phyloP scores from a whole-genome alignment of 2,329 filamentous ascomycete genomes.

The Aureobasidium pullulans region DNA sequence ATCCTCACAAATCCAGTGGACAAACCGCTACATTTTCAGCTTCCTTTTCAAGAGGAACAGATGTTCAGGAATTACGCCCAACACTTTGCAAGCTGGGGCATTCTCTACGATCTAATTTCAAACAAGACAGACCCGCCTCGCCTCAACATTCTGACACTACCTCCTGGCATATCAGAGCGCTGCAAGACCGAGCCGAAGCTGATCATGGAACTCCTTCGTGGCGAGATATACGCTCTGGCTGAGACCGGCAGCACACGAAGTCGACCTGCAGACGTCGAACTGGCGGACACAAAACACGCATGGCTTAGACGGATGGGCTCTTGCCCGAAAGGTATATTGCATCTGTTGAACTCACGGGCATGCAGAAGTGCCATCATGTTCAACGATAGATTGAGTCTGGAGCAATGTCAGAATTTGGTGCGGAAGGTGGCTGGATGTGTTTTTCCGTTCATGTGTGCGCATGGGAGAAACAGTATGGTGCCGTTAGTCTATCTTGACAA shows the following conservation, averaged over 20 bases:
- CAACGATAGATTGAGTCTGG: conserved; percentile 57
- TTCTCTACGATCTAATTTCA: conserved; percentile 52
- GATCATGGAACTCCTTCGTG: conserved; percentile 65
- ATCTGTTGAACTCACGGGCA: conserved; percentile 67
- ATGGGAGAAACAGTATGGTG: conserved; percentile 54
- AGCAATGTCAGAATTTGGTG: conserved; percentile 55
- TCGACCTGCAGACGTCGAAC: not conserved
- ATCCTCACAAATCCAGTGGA: conserved; percentile 31
- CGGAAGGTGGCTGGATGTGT: conserved; percentile 51
- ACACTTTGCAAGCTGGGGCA: conserved; percentile 68
- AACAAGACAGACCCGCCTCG: not conserved
- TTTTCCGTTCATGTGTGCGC: conserved; percentile 78
- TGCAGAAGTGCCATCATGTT: conserved; percentile 83
- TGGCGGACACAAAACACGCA: conserved; percentile 14
- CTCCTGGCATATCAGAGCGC: conserved; percentile 65
- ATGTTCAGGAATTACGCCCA: conserved; percentile 48
- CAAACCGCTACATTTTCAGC: conserved; percentile 56
- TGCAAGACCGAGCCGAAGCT: conserved; percentile 66
- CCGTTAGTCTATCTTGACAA: conserved; percentile 31
- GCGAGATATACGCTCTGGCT: conserved; percentile 62
- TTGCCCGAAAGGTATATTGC: conserved; percentile 68
- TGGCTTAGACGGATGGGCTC: conserved; percentile 59
- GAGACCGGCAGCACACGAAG: conserved; percentile 28
- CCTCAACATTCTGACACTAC: conserved; percentile 51
- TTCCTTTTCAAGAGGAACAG: conserved; percentile 52